A percentile compares a stretch with the other conserved stretches of the same genome.
These are phyloP conservation scores for Saccharum officinarum DNA, from an alignment of 176 grass and related monocot species.

Conservation along the genomic window DNA sequence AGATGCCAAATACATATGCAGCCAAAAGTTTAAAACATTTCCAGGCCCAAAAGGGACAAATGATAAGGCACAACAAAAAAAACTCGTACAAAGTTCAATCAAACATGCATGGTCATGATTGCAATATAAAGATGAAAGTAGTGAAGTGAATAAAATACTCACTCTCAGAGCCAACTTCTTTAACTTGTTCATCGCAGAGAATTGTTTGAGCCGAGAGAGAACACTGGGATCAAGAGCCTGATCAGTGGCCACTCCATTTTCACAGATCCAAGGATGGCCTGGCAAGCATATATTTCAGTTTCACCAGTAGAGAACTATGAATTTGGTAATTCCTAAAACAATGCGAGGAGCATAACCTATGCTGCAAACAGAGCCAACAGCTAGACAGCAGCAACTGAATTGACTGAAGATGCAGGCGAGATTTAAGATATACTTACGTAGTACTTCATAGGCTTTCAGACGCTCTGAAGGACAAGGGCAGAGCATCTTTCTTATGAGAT, in stretches of 20 bases:
- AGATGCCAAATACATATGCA: background rate
- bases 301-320: background rate
- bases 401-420: background rate
- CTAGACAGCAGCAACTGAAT: background rate
- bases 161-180: conserved; percentile 66
- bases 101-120: background rate
- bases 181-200: conserved; percentile 91
- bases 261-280: conserved; percentile 95
- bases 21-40: background rate
- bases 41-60: background rate
- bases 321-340: background rate
- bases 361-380: background rate
- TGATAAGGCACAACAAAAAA: background rate
- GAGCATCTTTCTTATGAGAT: conserved; percentile 95
- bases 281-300: conserved; percentile 14
- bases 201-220: conserved; percentile 82
- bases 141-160: background rate
- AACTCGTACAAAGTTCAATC: background rate
- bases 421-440: conserved; percentile 57
- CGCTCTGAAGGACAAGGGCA: conserved; percentile 65
- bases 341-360: background rate
- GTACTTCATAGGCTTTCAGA: conserved; percentile 88
- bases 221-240: conserved; percentile 72
- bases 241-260: conserved; percentile 68
- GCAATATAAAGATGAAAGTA: conserved; percentile 6